Conservation (phyloP, 345 rosid genomes). For the Gynandropsis gynandra region DNA sequence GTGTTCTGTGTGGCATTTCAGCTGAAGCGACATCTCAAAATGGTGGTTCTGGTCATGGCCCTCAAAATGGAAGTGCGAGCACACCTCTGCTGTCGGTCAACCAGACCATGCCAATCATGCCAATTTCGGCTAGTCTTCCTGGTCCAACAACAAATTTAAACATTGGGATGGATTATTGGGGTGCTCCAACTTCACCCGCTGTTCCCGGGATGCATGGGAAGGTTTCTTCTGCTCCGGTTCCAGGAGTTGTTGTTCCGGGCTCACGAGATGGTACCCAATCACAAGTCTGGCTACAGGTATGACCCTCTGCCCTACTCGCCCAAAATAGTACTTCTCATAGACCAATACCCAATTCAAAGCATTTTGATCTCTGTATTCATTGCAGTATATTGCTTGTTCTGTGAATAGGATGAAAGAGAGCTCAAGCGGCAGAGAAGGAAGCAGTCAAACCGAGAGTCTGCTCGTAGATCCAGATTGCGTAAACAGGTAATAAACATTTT, state of each 20-base stretch:
- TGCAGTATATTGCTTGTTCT: slow-evolving; percentile 2
- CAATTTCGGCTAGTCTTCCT: slow-evolving; percentile 60
- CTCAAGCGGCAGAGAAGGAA: slow-evolving; percentile 89
- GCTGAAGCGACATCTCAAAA: slow-evolving; percentile 66
- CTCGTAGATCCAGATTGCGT: slow-evolving; percentile 90
- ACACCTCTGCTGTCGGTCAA: slow-evolving; percentile 40
- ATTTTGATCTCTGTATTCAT: neutral
- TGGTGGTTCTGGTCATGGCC: slow-evolving; percentile 55
- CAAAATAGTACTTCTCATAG: neutral
- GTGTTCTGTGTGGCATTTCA: slow-evolving; percentile 26
- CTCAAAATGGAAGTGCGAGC: slow-evolving; percentile 60
- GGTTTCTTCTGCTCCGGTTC: slow-evolving; percentile 58
- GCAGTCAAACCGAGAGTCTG: slow-evolving; percentile 99
- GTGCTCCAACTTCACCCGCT: slow-evolving; percentile 53
- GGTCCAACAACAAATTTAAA: slow-evolving; percentile 90
- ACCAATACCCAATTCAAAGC: neutral
- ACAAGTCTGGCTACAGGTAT: slow-evolving; percentile 84
- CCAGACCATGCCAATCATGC: slow-evolving; percentile 50
- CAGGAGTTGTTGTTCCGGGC: slow-evolving; percentile 53
- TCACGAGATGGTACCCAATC: slow-evolving; percentile 68
- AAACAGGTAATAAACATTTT: slow-evolving; percentile 69
- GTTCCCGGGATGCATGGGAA: slow-evolving; percentile 65
- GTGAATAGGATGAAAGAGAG: slow-evolving; percentile 80
- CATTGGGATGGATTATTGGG: slow-evolving; percentile 99
- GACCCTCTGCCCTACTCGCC: neutral